phyloP scores from a whole-genome alignment of 2,329 filamentous ascomycete species.

The Sporothrix phasma region DNA sequence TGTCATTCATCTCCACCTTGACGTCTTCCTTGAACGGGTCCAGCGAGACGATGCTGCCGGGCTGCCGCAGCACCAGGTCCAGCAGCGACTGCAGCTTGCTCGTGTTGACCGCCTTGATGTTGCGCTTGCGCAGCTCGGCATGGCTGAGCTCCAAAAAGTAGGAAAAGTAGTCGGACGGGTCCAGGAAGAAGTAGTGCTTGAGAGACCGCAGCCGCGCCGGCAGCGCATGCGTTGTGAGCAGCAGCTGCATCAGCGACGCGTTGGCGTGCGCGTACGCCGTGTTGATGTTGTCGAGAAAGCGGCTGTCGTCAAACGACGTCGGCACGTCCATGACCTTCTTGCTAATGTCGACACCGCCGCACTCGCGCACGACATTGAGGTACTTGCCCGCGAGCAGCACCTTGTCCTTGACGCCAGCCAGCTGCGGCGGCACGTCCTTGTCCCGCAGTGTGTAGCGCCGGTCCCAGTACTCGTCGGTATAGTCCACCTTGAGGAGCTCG shows the following conservation, averaged over 20 bases:
- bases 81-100: conserved; percentile 89
- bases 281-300: conserved; percentile 93
- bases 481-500: conserved; percentile 86
- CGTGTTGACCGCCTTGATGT: conserved; percentile 79
- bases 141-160: conserved; percentile 90
- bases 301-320: conserved; percentile 78
- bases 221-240: conserved; percentile 85
- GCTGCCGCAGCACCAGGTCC: conserved; percentile 93
- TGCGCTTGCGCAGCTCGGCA: conserved; percentile 87
- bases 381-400: conserved; percentile 94
- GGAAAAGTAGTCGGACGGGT: conserved; percentile 94
- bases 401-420: conserved; percentile 85
- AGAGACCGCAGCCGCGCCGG: conserved; percentile 79
- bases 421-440: conserved; percentile 80
- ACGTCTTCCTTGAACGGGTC: conserved; percentile 98
- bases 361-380: conserved; percentile 93
- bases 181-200: conserved; percentile 98
- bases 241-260: conserved; percentile 78
- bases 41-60: conserved; percentile 83
- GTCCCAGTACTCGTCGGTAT: conserved; percentile 99
- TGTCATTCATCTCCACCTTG: conserved; percentile 93
- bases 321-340: conserved; percentile 84
- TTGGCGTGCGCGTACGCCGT: conserved; percentile 92
- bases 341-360: conserved; percentile 88
- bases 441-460: conserved; percentile 92